Evolutionary conservation across 768 basidiomycete species (phyloP).

Genomic region (Mycena amicta): DNA sequence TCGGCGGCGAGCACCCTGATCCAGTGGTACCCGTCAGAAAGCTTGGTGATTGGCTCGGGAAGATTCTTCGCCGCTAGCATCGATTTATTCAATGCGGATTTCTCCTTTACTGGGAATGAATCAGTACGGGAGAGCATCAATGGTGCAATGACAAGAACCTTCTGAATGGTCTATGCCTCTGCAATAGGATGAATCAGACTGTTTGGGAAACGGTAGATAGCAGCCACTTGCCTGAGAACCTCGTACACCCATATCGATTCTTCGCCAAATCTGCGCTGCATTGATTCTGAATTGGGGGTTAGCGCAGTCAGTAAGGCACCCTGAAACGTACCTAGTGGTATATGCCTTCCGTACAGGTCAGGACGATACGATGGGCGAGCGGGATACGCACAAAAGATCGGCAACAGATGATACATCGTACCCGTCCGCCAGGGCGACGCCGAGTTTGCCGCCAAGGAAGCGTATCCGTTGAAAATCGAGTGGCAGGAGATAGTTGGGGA

Average conservation of each 20-base stretch:
- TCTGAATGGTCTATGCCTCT: constrained; percentile 89
- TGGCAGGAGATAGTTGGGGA: constrained; percentile 81
- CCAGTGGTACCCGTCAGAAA: constrained; percentile 85
- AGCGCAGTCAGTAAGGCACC: too few relatives aligned
- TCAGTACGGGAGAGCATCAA: background rate
- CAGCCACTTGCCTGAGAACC: background rate
- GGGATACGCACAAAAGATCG: constrained; percentile 77
- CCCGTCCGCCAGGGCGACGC: constrained; percentile 81
- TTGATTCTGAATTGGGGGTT: constrained; percentile 76
- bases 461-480: constrained; percentile 96
- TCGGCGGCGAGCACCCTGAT: constrained; percentile 90
- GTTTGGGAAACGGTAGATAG: background rate
- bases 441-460: constrained; percentile 93
- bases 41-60: constrained; percentile 70
- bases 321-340: too few relatives aligned
- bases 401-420: constrained; percentile 89
- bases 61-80: constrained; percentile 98
- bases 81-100: constrained; percentile 77
- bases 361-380: background rate
- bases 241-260: constrained; percentile 84
- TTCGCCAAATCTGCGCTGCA: constrained; percentile 82
- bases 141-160: constrained; percentile 49
- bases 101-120: constrained; percentile 73
- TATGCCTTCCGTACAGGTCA: too few relatives aligned
- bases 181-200: constrained; percentile 5